Evolutionary conservation across 2,329 filamentous ascomycete genomes (phyloP), one percentile per base, ranked within the genome.

Genomic region (Xylaria sp.): DNA sequence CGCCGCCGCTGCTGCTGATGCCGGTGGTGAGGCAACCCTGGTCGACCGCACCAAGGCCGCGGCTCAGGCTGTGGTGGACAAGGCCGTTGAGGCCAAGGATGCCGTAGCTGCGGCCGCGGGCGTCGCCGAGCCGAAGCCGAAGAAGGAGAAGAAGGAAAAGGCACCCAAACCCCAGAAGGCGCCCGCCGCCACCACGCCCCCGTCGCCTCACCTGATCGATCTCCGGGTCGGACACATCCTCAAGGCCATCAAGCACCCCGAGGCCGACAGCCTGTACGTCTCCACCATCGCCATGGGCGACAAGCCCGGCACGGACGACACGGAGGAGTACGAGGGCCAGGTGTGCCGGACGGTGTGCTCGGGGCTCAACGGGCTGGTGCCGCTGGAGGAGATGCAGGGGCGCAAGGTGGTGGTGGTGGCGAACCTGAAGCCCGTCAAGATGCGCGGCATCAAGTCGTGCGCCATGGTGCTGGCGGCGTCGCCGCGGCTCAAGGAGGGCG

Each of bases 381-480:
- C 95, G 0, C 84, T 99, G 47, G 92, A 92, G 77, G 92, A 97
- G 77, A 97, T 99, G 95, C 95, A 99, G 78, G 88, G 89, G 73
- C 92, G 95, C 76, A 96, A 96, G 81, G 92, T 99, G 63, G 86
- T 99, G 31, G 91, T 95, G 1, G 94, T 99, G 21, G 96, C 92
- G 84, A 99, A 99, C 79, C 86, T 99, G 70, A 99, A 99, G 85
- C 95, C 95, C 52, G 95, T 98, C 77, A 99, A 96, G 78, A 99
- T 99, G 95, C 91, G 95, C 67, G 95, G 95, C 68, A 84, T 87
- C 80, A 87, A 87, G 80, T 87, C 85, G 3, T 85, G 80, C 69
- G 85, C 73, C 73, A 98, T 99, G 95, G 95, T 99, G 15, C 86
- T 99, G 38, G 95, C 95, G 9, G 95, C 95, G 2, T 97, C 92